Conservation (phyloP, 768 basidiomycete species). For the Termitomyces sp. region DNA sequence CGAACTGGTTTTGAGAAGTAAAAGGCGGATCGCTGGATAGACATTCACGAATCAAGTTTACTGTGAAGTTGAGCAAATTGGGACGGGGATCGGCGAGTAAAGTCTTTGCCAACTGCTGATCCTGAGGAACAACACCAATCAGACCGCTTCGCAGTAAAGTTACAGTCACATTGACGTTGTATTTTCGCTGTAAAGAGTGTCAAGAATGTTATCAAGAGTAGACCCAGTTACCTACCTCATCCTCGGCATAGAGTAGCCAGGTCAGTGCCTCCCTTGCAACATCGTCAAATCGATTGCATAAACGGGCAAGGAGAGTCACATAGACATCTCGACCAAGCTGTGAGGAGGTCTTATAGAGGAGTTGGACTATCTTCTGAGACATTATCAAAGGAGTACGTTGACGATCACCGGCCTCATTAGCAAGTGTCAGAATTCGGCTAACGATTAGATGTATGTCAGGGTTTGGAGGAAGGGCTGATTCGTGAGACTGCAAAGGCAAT, state of each 20-base stretch:
- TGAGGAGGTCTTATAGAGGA: slow-evolving; percentile 83
- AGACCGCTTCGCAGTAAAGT: slow-evolving; percentile 83
- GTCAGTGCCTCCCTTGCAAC: slow-evolving; percentile 95
- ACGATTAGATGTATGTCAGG: slow-evolving; percentile 85
- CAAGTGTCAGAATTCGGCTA: slow-evolving; percentile 75
- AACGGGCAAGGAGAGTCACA: slow-evolving; percentile 79
- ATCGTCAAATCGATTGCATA: slow-evolving; percentile 86
- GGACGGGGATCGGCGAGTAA: slow-evolving; percentile 74
- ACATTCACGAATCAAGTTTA: slow-evolving; percentile 82
- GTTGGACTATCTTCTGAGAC: slow-evolving; percentile 95
- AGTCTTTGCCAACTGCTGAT: slow-evolving; percentile 86
- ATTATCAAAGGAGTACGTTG: slow-evolving; percentile 86
- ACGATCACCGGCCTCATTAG: slow-evolving; percentile 72
- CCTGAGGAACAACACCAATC: slow-evolving; percentile 70
- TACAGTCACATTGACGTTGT: slow-evolving; percentile 90
- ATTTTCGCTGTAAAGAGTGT: slow-evolving; percentile 67
- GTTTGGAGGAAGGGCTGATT: slow-evolving; percentile 63
- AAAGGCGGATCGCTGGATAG: slow-evolving; percentile 76
- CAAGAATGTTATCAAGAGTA: slow-evolving; percentile 1
- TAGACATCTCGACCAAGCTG: slow-evolving; percentile 92
- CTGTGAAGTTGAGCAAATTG: slow-evolving; percentile 73
- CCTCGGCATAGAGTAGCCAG: slow-evolving; percentile 95
- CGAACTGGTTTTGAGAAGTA: slow-evolving; percentile 75
- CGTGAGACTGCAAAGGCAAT: slow-evolving; percentile 63
- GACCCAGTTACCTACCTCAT: slow-evolving; percentile 58